phyloP scores from a whole-genome alignment of 2,329 filamentous ascomycete species.

The Ascocoryne sarcoides region DNA sequence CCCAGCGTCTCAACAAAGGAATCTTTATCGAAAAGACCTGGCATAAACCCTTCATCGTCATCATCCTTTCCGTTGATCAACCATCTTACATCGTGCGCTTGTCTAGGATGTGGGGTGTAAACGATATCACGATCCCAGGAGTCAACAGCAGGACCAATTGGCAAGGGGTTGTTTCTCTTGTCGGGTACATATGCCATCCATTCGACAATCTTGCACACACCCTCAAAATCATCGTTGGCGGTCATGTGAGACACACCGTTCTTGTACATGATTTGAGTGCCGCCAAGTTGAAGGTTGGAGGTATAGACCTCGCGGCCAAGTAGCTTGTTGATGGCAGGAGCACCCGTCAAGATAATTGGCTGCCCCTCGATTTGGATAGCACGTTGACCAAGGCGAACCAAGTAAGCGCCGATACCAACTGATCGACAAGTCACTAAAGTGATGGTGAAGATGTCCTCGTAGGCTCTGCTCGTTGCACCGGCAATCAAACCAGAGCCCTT shows the following conservation, averaged over 20 bases:
- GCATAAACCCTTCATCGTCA: conserved; percentile 69
- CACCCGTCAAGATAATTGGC: conserved; percentile 96
- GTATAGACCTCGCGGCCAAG: conserved; percentile 98
- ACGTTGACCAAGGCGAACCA: conserved; percentile 95
- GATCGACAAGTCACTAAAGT: conserved; percentile 96
- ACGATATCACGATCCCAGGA: conserved; percentile 87
- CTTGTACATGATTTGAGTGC: conserved; percentile 99
- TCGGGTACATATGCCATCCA: conserved; percentile 98
- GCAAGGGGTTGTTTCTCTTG: conserved; percentile 85
- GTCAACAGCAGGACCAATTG: conserved; percentile 80
- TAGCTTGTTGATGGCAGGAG: conserved; percentile 94
- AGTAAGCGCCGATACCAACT: conserved; percentile 97
- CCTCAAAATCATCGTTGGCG: conserved; percentile 92
- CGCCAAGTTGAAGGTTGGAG: conserved; percentile 96
- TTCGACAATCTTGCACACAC: conserved; percentile 94
- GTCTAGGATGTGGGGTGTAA: conserved; percentile 69
- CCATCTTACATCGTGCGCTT: conserved; percentile 87
- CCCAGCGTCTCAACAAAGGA: conserved; percentile 96
- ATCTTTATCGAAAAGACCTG: conserved; percentile 90
- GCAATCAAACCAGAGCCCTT: conserved; percentile 96
- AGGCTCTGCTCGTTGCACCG: conserved; percentile 90
- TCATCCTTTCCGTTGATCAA: conserved; percentile 83
- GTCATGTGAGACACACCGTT: conserved; percentile 99
- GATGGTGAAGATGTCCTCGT: conserved; percentile 98
- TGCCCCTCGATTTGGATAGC: conserved; percentile 98